Conservation (phyloP, 164 flowering plant species). For the Liriodendron chinense region DNA sequence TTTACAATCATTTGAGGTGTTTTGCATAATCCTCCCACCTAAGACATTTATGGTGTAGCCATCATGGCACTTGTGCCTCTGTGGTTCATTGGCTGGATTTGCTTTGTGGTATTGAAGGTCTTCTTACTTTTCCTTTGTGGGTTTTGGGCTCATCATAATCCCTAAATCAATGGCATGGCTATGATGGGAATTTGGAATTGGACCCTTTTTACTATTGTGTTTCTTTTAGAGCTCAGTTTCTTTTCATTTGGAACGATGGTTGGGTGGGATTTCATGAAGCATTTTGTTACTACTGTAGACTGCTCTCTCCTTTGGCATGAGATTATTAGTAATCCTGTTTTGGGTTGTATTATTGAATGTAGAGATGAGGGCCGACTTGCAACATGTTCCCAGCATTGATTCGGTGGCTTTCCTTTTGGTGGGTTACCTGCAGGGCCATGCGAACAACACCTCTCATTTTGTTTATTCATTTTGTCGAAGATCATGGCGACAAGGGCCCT, state of each 20-base stretch:
- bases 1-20: neutral
- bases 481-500: slow-evolving; percentile 3
- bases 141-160: neutral
- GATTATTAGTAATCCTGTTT: neutral
- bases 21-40: neutral
- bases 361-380: neutral
- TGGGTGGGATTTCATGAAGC: too few species aligned
- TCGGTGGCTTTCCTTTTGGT: neutral
- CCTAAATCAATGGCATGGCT: neutral
- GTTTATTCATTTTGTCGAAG: neutral
- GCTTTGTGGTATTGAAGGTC: too few species aligned
- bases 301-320: neutral
- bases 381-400: neutral
- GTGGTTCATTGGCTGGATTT: neutral
- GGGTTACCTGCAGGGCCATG: neutral
- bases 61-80: neutral
- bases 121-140: neutral
- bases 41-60: neutral
- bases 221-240: too few species aligned
- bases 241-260: too few species aligned
- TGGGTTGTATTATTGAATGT: neutral
- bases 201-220: neutral
- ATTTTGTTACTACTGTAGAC: too few species aligned
- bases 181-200: neutral
- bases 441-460: neutral